A percentile compares a stretch with the other conserved stretches of the same genome.
Conservation (phyloP, 1,139 yeast genomes). For the Candida freyschussii region DNA sequence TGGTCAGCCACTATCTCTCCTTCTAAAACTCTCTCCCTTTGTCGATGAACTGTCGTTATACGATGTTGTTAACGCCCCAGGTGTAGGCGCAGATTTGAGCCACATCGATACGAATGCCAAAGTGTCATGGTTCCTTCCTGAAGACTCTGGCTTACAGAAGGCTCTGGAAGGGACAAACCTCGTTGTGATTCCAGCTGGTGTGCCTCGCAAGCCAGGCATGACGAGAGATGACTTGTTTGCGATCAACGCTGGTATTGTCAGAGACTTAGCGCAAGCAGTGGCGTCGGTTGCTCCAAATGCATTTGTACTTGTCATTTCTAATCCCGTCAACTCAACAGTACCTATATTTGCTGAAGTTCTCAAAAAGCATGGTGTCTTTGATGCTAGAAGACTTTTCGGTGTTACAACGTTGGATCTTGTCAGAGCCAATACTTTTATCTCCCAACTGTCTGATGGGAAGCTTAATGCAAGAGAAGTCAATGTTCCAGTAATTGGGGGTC, state of each 20-base stretch:
- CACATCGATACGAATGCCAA: conserved; percentile 82
- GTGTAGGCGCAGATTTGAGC: conserved; percentile 88
- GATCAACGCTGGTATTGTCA: conserved; percentile 88
- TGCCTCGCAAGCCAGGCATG: conserved; percentile 98
- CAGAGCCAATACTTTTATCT: conserved; percentile 80
- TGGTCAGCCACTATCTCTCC: conserved; percentile 89
- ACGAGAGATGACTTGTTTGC: conserved; percentile 93
- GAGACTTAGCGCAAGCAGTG: conserved; percentile 75
- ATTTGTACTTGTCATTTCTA: conserved; percentile 73
- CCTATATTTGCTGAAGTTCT: conserved; percentile 88
- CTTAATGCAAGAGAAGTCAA: conserved; percentile 51
- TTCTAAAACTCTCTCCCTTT: conserved; percentile 57
- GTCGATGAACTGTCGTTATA: conserved; percentile 66
- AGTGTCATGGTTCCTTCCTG: conserved; percentile 68
- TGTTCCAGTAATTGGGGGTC: conserved; percentile 93
- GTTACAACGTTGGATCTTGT: conserved; percentile 89
- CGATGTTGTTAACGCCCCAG: conserved; percentile 88
- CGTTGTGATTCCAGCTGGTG: conserved; percentile 92
- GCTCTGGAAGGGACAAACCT: conserved; percentile 73
- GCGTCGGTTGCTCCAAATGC: conserved; percentile 74
- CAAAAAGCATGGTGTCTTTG: conserved; percentile 67
- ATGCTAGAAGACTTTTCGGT: conserved; percentile 82
- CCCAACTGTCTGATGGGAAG: conserved; percentile 41
- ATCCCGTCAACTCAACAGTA: conserved; percentile 95
- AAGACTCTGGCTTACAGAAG: conserved; percentile 45